phyloP scores from a whole-genome alignment of 306 rosid genomes.

The Trichosanthes truncata region DNA sequence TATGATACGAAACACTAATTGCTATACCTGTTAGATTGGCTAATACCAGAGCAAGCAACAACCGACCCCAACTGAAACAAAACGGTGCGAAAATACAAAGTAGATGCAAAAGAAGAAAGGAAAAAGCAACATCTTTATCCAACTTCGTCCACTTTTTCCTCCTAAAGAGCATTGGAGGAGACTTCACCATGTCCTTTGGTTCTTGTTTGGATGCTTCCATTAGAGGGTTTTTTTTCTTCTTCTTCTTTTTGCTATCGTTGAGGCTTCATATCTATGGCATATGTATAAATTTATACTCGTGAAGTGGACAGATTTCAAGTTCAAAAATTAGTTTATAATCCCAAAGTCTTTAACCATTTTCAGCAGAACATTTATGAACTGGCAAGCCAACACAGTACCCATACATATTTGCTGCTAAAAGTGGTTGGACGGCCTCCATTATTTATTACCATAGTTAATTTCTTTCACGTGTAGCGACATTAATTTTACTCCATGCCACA shows the following conservation, averaged over 20 bases:
- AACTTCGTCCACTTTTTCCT: neutral
- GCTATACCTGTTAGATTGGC: neutral
- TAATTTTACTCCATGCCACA: no score
- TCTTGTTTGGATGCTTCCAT: neutral
- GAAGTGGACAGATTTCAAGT: neutral
- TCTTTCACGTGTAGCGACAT: no score
- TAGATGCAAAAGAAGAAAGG: neutral
- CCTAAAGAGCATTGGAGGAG: neutral
- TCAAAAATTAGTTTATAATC: neutral
- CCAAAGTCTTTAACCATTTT: neutral
- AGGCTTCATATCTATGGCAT: neutral
- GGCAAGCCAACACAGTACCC: neutral
- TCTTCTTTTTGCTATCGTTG: neutral
- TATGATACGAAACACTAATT: constrained; percentile 31
- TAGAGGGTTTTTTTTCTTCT: neutral
- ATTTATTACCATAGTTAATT: neutral
- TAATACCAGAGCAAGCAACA: neutral
- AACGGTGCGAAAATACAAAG: neutral
- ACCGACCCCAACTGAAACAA: neutral
- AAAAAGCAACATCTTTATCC: neutral
- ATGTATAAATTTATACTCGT: neutral
- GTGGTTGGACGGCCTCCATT: neutral
- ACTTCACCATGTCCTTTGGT: neutral
- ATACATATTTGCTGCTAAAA: neutral
- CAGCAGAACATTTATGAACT: neutral